phyloP scores from a whole-genome alignment of 768 basidiomycete genomes.

The Lactifluus piperatus region DNA sequence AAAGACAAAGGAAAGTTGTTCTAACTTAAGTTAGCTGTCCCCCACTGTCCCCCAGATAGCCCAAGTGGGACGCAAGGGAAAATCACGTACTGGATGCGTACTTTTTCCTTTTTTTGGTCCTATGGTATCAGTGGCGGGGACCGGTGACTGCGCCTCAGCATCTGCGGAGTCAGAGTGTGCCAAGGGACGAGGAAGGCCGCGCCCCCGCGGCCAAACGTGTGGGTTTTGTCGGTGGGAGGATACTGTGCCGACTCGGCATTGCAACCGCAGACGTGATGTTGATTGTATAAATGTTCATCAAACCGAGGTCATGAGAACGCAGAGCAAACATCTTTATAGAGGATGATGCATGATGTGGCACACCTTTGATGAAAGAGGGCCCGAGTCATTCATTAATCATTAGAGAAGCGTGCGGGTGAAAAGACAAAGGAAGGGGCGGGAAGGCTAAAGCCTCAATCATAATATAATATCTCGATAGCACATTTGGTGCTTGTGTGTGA shows the following conservation, averaged over 20 bases:
- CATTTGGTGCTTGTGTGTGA: neutral
- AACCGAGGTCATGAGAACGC: neutral
- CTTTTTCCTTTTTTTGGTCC: neutral
- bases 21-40: too few relatives aligned
- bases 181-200: neutral
- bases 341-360: too few relatives aligned
- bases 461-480: neutral
- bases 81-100: neutral
- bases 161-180: neutral
- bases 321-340: too few relatives aligned
- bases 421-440: neutral
- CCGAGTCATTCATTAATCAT: neutral
- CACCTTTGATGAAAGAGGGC: neutral
- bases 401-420: neutral
- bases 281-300: too few relatives aligned
- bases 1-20: too few relatives aligned
- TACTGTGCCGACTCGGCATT: too few relatives aligned
- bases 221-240: neutral
- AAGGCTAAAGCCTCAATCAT: neutral
- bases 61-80: too few relatives aligned
- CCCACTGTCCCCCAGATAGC: too few relatives aligned
- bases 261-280: too few relatives aligned
- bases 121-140: neutral
- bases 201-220: too few relatives aligned
- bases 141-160: neutral